Evolutionary conservation across 2,329 filamentous ascomycete species (phyloP), one percentile per base, ranked within the genome.

Genomic region (Arthrobotrys entomopaga): DNA sequence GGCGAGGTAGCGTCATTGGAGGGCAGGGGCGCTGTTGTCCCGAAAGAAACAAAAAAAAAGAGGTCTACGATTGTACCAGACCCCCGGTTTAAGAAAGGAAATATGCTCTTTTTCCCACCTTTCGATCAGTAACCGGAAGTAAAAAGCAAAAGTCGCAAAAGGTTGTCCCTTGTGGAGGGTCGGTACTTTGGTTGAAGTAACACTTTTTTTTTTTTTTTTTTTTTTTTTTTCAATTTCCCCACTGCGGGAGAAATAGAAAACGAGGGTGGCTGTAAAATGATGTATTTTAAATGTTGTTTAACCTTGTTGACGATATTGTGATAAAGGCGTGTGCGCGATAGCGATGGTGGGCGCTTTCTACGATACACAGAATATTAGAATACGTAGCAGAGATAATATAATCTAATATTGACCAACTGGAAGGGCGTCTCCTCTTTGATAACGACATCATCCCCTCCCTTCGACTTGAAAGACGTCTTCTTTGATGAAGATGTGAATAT

Each of bases 61-160:
- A 56, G 46, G 65, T 70, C 11, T 40, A 56, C 13, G 52, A 34
- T n/a, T n/a, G n/a, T n/a, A n/a, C n/a, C n/a, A n/a, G 46, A 22
- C 26, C 63, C 50, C 70, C 70, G 59, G 66, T 74, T 74, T 67
- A 74, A 63, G 22, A 74, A 67, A 63, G 63, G 69, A 54, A 63
- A 74, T 43, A 66, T 52, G 70, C 56, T 63, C 63, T 56, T 40
- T 26, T 57, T 16, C 3, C 60, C 38, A 10, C 48, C 20, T 29
- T 26, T 56, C 43, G 53, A 20, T 29, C 20, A n/a, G n/a, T 20
- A 34, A 56, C 54, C 49, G 56, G 26, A 59, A 69, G 49, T 48
- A 10, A 43, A 42, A 43, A 60, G 22, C 22, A 29, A 53, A 54
- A 16, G 56, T 69, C 54, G 24, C 48, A 69, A 20, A 54, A 6